Base-by-base conservation (phyloP, 2,329 filamentous ascomycete species). In the Apiospora kogelbergensis region DNA sequence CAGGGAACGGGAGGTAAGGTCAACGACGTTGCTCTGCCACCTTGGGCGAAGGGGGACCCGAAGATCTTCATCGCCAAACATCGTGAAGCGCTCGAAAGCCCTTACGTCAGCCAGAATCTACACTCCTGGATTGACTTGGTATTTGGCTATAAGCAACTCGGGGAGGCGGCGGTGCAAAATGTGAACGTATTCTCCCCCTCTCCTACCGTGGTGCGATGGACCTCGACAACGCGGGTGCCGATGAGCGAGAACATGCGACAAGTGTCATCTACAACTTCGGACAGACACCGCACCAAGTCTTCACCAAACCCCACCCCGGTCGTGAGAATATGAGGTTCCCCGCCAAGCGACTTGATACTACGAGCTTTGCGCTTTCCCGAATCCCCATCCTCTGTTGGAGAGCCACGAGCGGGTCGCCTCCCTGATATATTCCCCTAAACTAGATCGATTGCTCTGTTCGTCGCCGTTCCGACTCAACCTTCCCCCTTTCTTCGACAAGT, bases 261-360 rank as follows among this genome's bases (percentile, higher is more conserved):
- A 94, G 94, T 42, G 97, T 98, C 73, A 98, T 99, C 74, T 95
- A 99, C 80, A 98, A 98, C 75, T 99, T 99, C 79, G 96, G 96
- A 0, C 96, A 99, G 79, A 99, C 97, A 1, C 96, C 97, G 1
- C 93, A 97, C 74, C 97, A 99, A 78, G 92, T 98, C 20, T 99
- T 98, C 78, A 88, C 89, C 60, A 91, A 91, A 69, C 86, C 92
- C 15, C 96, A 99, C 79, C 90, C 92, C 3, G 82, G 88, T n/a
- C 88, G 91, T 17, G 94, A 97, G 72, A 87, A 92, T 68, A 81
- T 86, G 5, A 84, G 88, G 26, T 88, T 90, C 68, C 90, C 89
- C 6, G 83, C 87, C 3, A 89, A 88, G 68, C 88, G 93, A 68
- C 84, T 99, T 0, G 95, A 99, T 78, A 92, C 89, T 0, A 88